A percentile compares a stretch with the other conserved stretches of the same genome.
Evolutionary conservation across 2,329 filamentous ascomycete genomes (phyloP).

Genomic region (Stromatinia cepivora): DNA sequence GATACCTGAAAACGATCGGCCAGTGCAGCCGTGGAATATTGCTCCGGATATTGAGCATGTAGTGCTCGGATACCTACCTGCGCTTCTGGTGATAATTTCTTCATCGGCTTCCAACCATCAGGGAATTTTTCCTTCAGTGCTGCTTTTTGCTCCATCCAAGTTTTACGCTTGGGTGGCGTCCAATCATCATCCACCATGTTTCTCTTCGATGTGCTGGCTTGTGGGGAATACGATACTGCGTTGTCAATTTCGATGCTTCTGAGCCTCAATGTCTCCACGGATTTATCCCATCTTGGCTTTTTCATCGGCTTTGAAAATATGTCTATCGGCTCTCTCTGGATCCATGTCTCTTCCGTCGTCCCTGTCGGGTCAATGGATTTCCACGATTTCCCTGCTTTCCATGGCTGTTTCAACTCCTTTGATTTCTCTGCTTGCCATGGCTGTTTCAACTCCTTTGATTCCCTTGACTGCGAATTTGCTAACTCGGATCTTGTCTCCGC

Average conservation of each 20-base stretch:
- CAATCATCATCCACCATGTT: slow-evolving; percentile 26
- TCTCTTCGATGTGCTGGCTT: slow-evolving; percentile 18
- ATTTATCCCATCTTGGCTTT: slow-evolving; percentile 14
- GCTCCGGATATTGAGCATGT: slow-evolving; percentile 72
- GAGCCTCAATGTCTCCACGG: slow-evolving; percentile 11
- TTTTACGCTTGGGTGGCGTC: slow-evolving; percentile 43
- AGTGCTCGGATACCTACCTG: slow-evolving; percentile 86
- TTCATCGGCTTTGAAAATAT: neutral
- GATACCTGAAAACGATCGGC: slow-evolving; percentile 82
- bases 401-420: neutral
- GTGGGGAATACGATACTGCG: slow-evolving; percentile 16
- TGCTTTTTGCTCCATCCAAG: slow-evolving; percentile 76
- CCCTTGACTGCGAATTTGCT: neutral
- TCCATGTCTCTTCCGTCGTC: neutral
- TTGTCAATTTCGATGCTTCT: slow-evolving; percentile 22
- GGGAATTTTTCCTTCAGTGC: slow-evolving; percentile 77
- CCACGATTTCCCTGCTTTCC: neutral
- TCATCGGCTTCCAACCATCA: slow-evolving; percentile 77
- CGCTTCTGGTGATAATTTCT: slow-evolving; percentile 87
- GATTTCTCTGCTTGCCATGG: slow-evolving; percentile 2
- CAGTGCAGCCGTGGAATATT: slow-evolving; percentile 73
- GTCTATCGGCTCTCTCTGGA: slow-evolving; percentile 9
- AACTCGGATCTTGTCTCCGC: slow-evolving; percentile 27
- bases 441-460: neutral
- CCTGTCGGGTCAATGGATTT: neutral